A percentile compares a stretch with the other conserved stretches of the same genome.
These are phyloP conservation scores for Wickerhamomyces ciferrii DNA, from an alignment of 805 yeast genomes.

Conservation along the genomic window DNA sequence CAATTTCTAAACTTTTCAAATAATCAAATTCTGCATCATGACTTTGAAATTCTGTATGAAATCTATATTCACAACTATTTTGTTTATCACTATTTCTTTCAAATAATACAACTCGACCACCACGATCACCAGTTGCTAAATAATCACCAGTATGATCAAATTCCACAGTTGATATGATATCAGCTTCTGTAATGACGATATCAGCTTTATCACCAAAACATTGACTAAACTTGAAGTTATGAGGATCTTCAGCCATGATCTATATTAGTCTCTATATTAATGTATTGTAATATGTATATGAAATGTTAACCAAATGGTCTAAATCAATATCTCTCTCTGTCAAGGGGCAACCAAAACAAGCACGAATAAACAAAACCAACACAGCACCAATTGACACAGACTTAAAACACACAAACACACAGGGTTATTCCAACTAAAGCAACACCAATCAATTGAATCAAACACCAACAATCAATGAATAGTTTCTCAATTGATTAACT, in stretches of 20 bases:
- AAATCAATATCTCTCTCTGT: no score
- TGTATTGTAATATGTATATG: no score
- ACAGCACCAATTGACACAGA: no score
- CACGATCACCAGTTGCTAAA: slow-evolving; percentile 97
- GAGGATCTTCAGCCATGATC: slow-evolving; percentile 26
- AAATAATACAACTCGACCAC: slow-evolving; percentile 94
- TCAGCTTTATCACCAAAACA: slow-evolving; percentile 99
- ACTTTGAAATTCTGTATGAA: slow-evolving; percentile 94
- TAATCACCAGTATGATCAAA: slow-evolving; percentile 93
- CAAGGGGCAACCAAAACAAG: no score
- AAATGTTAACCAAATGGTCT: no score
- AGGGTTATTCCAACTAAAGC: not conserved
- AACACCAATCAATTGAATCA: not conserved
- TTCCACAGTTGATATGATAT: slow-evolving; percentile 94
- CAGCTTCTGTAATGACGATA: slow-evolving; percentile 94
- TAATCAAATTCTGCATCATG: slow-evolving; percentile 99
- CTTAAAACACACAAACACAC: no score
- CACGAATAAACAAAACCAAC: no score
- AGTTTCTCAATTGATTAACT: no score
- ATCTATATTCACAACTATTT: slow-evolving; percentile 85
- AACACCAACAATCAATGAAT: no score
- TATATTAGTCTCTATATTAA: no score
- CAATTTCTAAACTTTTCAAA: slow-evolving; percentile 91
- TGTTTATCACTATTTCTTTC: slow-evolving; percentile 77
- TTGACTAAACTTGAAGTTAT: slow-evolving; percentile 73